Evolutionary conservation across 257 asterid species (phyloP), one percentile per base, ranked within the genome.

Genomic region (Solanum corneliomulleri): DNA sequence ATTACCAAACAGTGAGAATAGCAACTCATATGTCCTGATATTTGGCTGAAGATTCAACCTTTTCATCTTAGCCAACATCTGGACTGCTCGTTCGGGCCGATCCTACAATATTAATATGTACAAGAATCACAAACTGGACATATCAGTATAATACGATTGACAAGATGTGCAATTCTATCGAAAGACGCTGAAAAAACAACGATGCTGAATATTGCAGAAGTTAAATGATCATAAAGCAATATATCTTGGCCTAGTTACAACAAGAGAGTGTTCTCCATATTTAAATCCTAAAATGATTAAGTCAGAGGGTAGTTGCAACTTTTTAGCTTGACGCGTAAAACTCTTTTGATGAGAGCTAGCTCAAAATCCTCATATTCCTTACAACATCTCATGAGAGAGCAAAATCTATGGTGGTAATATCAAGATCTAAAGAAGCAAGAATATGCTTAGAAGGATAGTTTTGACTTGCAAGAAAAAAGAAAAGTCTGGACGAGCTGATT

Each of bases 1-100:
- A 27, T 92, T 93, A 86, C 95, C 98, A 91, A 96, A 94, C 91
- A 96, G 89, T 86, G 98, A 92, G 91, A 95, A 91, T 87, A 96
- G 81, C 82, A 91, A 88, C 88, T 92, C 98, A 64, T 94, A 96
- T 62, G 99, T 95, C 93, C 92, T 91, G 90, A 92, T 89, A 92
- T 95, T 91, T 62, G 95, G 97, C 88, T 75, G 87, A 87, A 94
- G 56, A 64, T 93, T 90, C 89, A 87, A 88, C 69, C 90, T 11
- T 87, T 87, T 95, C 98, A 95, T 92, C 92, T 90, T 92, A 85
- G 92, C 92, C 91, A 93, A 90, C 85, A 91, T 88, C 69, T 87
- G 88, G 66, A 94, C 88, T 49, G 98, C 98, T 85, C 94, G 92
- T 88, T 94, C 98, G 71, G 97, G 97, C 88, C 70, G 92, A 90